phyloP scores from a whole-genome alignment of 495 filamentous ascomycete species.

The Baudoinia panamericana region DNA sequence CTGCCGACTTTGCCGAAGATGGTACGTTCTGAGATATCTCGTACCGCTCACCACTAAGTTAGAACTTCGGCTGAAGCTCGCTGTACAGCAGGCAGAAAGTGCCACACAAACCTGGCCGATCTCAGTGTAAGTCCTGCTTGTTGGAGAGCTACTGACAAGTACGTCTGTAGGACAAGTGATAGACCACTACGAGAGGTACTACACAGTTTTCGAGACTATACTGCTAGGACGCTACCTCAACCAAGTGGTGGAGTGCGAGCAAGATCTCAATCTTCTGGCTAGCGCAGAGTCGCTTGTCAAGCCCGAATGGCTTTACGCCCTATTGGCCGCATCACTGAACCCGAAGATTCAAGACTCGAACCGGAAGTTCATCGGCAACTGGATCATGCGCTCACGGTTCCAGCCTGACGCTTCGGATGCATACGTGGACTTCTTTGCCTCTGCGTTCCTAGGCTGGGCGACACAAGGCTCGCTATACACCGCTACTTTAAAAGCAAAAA shows the following conservation, averaged over 20 bases:
- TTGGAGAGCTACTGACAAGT: neutral
- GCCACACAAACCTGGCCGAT: too few species aligned
- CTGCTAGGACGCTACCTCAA: conserved; percentile 31
- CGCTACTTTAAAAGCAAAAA: conserved; percentile 18
- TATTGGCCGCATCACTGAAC: conserved; percentile 24
- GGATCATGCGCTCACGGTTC: conserved; percentile 24
- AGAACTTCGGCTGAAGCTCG: too few species aligned
- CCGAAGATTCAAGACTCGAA: conserved; percentile 27
- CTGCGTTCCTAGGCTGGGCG: conserved; percentile 29
- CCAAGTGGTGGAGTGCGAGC: conserved; percentile 29
- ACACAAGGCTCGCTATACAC: conserved; percentile 29
- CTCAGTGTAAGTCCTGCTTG: too few species aligned
- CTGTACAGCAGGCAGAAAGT: too few species aligned
- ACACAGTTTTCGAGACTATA: conserved; percentile 29
- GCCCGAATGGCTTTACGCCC: conserved; percentile 18
- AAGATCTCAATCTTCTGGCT: conserved; percentile 24
- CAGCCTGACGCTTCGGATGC: conserved; percentile 4
- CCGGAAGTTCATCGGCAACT: conserved; percentile 28
- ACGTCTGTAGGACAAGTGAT: conserved; percentile 3
- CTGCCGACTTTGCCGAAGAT: too few species aligned
- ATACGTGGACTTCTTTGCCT: conserved; percentile 19
- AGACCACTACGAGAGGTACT: conserved; percentile 25
- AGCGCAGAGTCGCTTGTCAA: conserved; percentile 13
- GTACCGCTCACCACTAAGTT: too few species aligned
- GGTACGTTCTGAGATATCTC: too few species aligned